Evolutionary conservation across 2,329 filamentous ascomycete species (phyloP).

Genomic region (Cadophora sp.): DNA sequence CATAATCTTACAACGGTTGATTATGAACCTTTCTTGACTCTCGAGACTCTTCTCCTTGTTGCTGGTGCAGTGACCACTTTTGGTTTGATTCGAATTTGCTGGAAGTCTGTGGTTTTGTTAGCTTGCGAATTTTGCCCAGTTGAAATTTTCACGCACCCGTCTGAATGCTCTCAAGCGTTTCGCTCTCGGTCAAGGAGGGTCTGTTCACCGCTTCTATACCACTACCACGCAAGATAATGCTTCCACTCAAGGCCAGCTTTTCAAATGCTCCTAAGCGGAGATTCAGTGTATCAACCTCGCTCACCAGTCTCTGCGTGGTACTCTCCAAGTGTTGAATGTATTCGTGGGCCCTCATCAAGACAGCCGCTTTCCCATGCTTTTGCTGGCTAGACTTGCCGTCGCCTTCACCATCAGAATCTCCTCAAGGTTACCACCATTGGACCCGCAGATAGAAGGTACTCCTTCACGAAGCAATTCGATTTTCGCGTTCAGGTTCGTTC

Average conservation of each 20-base stretch:
- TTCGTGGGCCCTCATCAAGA: slow-evolving; percentile 33
- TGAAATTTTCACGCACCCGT: slow-evolving; percentile 23
- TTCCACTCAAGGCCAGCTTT: slow-evolving; percentile 29
- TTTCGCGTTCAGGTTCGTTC: slow-evolving; percentile 37
- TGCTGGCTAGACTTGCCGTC: slow-evolving; percentile 23
- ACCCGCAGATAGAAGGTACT: slow-evolving; percentile 23
- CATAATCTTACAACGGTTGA: no score
- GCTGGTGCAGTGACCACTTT: slow-evolving; percentile 14
- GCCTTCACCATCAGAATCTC: slow-evolving; percentile 22
- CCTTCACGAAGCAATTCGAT: slow-evolving; percentile 29
- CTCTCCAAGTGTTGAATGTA: slow-evolving; percentile 36
- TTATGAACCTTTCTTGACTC: background rate
- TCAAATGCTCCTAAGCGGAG: slow-evolving; percentile 32
- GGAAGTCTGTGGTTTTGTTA: slow-evolving; percentile 19
- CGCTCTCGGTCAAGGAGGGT: slow-evolving; percentile 13
- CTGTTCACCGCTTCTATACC: slow-evolving; percentile 5
- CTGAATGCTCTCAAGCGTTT: slow-evolving; percentile 30
- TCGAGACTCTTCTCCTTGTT: slow-evolving; percentile 9
- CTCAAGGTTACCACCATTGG: slow-evolving; percentile 9
- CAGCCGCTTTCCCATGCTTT: slow-evolving; percentile 36
- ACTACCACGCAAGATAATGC: slow-evolving; percentile 16
- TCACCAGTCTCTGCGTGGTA: slow-evolving; percentile 26
- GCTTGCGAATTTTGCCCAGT: background rate
- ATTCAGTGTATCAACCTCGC: slow-evolving; percentile 27
- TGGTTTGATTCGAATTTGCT: slow-evolving; percentile 16